Evolutionary conservation across 306 rosid species (phyloP).

Genomic region (Malus asiatica): DNA sequence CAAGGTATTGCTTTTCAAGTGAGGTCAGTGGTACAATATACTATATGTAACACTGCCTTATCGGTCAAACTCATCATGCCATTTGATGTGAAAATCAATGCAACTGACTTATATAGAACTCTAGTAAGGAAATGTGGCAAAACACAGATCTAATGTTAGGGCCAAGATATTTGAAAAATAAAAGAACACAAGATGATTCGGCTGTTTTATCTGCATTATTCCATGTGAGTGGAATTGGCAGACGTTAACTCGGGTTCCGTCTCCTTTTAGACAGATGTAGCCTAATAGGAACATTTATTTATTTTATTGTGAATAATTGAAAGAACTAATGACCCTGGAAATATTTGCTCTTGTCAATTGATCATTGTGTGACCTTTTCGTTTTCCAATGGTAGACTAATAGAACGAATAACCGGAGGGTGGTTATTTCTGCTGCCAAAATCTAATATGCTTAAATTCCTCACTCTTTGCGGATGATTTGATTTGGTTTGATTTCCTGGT

Average conservation of each 20-base stretch:
- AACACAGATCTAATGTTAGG: not conserved
- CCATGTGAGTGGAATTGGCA: not conserved
- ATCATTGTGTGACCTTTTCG: not conserved
- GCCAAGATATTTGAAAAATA: not conserved
- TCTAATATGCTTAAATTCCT: not conserved
- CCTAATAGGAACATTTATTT: not conserved
- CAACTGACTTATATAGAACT: not conserved
- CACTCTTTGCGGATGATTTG: constrained; percentile 10
- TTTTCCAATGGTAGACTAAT: not conserved
- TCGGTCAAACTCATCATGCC: not conserved
- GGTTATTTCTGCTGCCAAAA: not conserved
- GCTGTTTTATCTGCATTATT: not conserved
- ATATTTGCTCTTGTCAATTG: not conserved
- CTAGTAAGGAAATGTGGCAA: not conserved
- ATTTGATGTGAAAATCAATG: constrained; percentile 4
- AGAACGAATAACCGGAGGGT: too few species aligned
- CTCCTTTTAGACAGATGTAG: not conserved
- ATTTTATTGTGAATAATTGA: not conserved
- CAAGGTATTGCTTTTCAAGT: constrained; percentile 14
- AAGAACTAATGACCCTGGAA: not conserved
- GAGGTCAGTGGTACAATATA: not conserved
- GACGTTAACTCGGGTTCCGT: not conserved
- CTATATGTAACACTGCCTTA: not conserved
- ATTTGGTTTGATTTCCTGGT: constrained; percentile 13
- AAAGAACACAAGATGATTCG: not conserved